Percentiles rank a stretch among this genome's conserved stretches.
Conservation (phyloP, 2,329 filamentous ascomycete species). For the Neobulgaria alba region DNA sequence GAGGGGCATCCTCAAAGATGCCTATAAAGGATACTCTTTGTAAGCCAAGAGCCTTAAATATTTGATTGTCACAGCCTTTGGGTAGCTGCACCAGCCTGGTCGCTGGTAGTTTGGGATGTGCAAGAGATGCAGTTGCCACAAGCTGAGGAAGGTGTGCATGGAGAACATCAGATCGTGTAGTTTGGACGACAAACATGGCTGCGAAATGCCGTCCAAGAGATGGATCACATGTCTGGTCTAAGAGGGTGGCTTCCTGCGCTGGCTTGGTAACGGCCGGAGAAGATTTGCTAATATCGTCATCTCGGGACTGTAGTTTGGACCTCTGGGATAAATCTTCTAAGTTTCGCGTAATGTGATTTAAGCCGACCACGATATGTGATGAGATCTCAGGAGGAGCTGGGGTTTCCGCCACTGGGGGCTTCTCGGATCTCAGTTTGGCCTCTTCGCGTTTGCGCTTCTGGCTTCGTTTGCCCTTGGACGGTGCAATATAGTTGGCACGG, state of each 20-base stretch:
- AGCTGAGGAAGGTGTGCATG: constrained; percentile 52
- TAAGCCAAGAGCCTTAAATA: constrained; percentile 50
- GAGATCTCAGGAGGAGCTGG: constrained; percentile 43
- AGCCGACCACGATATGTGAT: constrained; percentile 53
- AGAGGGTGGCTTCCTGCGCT: too few species aligned
- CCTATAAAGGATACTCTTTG: constrained; percentile 58
- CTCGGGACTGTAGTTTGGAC: constrained; percentile 4
- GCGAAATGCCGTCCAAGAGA: constrained; percentile 23
- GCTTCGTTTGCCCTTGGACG: constrained; percentile 53
- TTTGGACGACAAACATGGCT: constrained; percentile 49
- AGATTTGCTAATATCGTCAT: too few species aligned
- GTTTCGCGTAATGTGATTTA: constrained; percentile 53
- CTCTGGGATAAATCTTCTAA: constrained; percentile 31
- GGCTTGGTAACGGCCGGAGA: too few species aligned
- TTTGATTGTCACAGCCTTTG: constrained; percentile 46
- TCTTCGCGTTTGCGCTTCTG: constrained; percentile 45
- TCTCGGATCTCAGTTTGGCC: constrained; percentile 18
- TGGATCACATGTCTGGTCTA: not conserved
- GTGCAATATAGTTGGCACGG: constrained; percentile 42
- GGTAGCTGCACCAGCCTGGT: constrained; percentile 56
- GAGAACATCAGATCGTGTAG: constrained; percentile 48
- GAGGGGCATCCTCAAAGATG: constrained; percentile 46
- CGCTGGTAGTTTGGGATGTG: constrained; percentile 30
- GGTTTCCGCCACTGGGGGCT: constrained; percentile 9
- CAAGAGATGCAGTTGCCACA: constrained; percentile 40